Conservation (phyloP, 768 basidiomycete species). For the Tephrocybe sp. region DNA sequence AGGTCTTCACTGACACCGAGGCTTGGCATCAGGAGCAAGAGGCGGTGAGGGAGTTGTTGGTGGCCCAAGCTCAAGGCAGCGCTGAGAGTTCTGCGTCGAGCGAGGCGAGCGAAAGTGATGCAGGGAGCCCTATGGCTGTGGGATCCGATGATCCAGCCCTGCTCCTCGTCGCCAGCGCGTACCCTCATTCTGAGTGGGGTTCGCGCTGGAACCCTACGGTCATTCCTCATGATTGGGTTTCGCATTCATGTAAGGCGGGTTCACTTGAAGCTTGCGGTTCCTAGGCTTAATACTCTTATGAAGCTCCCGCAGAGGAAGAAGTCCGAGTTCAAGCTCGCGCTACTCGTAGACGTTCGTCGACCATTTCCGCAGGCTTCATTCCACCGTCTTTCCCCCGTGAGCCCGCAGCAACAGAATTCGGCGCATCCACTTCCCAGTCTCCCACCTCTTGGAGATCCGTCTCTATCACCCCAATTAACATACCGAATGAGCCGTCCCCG, state of each 20-base stretch:
- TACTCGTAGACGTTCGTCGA: conserved; percentile 21
- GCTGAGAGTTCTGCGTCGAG: conserved; percentile 37
- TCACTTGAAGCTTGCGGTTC: not conserved
- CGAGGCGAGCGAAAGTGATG: conserved; percentile 44
- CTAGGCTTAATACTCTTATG: too few species aligned
- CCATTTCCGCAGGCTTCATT: conserved; percentile 22
- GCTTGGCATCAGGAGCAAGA: conserved; percentile 34
- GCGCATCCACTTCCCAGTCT: conserved; percentile 13
- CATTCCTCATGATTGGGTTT: conserved; percentile 6
- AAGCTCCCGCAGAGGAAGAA: too few species aligned
- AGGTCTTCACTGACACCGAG: conserved; percentile 58
- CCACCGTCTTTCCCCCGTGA: conserved; percentile 19
- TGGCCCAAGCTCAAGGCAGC: conserved; percentile 28
- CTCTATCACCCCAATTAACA: conserved; percentile 36
- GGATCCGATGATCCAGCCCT: conserved; percentile 41
- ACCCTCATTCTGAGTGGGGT: conserved; percentile 26
- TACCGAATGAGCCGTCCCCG: conserved; percentile 29
- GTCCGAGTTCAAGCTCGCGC: conserved; percentile 9
- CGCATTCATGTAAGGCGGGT: conserved; percentile 5
- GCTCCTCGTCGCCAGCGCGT: conserved; percentile 38
- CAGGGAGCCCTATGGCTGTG: conserved; percentile 49
- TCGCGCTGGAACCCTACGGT: conserved; percentile 17
- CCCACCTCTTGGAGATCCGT: conserved; percentile 29
- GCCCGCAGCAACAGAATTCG: conserved; percentile 24
- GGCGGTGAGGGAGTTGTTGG: conserved; percentile 21